Percentiles rank a stretch among this genome's conserved stretches.
phyloP scores from a whole-genome alignment of 768 basidiomycete species.

The Termitomyces bulborhizus region DNA sequence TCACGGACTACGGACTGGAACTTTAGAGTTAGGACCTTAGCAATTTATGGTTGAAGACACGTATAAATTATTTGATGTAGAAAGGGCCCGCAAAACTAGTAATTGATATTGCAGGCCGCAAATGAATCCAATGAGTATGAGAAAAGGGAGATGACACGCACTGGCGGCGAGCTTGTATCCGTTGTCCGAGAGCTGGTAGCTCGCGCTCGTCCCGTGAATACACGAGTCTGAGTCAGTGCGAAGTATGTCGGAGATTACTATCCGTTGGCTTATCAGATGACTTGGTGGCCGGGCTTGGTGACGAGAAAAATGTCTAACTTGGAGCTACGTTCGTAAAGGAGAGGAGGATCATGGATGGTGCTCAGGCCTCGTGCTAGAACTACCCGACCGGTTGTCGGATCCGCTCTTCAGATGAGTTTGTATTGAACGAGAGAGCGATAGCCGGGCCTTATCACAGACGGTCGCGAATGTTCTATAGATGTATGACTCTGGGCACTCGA shows the following conservation, averaged over 20 bases:
- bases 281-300: background rate
- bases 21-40: background rate
- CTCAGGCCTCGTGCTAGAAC: background rate
- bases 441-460: conserved; percentile 4
- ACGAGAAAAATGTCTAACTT: background rate
- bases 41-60: no score
- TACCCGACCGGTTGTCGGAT: background rate
- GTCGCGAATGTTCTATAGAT: background rate
- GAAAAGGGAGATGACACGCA: background rate
- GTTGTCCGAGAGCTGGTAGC: background rate
- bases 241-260: background rate
- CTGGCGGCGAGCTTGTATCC: background rate
- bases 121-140: background rate
- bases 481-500: background rate
- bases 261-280: background rate
- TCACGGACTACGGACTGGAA: background rate
- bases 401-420: conserved; percentile 36
- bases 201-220: conserved; percentile 11
- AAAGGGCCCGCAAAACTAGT: background rate
- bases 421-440: conserved; percentile 39
- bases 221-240: conserved; percentile 19
- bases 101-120: no score
- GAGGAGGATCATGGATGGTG: conserved; percentile 1
- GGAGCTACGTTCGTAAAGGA: background rate
- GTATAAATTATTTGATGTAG: background rate